Conservation (phyloP, 345 rosid genomes). For the Hibiscus mutabilis region DNA sequence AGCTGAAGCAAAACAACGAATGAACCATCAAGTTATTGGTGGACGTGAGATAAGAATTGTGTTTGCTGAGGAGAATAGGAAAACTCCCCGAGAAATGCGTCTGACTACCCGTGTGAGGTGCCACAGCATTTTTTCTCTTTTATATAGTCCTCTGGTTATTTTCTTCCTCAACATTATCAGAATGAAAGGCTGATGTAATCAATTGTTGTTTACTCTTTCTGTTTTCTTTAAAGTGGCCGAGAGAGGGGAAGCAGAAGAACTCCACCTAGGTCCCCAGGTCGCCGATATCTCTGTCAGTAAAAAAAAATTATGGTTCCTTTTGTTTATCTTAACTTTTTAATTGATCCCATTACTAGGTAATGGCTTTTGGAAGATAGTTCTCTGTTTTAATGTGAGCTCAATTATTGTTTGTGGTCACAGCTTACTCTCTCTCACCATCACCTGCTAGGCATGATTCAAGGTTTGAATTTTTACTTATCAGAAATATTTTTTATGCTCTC, state of each 20-base stretch:
- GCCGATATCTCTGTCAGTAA: slow-evolving; percentile 57
- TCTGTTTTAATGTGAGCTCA: slow-evolving; percentile 5
- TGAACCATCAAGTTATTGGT: slow-evolving; percentile 78
- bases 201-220: background rate
- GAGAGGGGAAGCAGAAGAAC: slow-evolving; percentile 61
- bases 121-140: background rate
- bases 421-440: slow-evolving; percentile 57
- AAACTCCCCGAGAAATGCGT: slow-evolving; percentile 85
- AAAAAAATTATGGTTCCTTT: slow-evolving; percentile 7
- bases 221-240: slow-evolving; percentile 44
- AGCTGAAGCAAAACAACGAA: slow-evolving; percentile 72
- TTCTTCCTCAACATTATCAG: background rate
- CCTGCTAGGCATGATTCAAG: slow-evolving; percentile 50
- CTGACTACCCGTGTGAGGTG: slow-evolving; percentile 41
- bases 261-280: slow-evolving; percentile 63
- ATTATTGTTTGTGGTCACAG: slow-evolving; percentile 35
- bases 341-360: background rate
- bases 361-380: background rate
- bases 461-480: slow-evolving; percentile 30
- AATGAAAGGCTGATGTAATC: background rate
- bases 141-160: background rate
- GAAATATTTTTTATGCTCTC: background rate
- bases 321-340: slow-evolving; percentile 9
- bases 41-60: slow-evolving; percentile 93
- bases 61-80: slow-evolving; percentile 89